Evolutionary conservation across 2,329 filamentous ascomycete species (phyloP).

Genomic region (Purpureocillium takamizusanense): DNA sequence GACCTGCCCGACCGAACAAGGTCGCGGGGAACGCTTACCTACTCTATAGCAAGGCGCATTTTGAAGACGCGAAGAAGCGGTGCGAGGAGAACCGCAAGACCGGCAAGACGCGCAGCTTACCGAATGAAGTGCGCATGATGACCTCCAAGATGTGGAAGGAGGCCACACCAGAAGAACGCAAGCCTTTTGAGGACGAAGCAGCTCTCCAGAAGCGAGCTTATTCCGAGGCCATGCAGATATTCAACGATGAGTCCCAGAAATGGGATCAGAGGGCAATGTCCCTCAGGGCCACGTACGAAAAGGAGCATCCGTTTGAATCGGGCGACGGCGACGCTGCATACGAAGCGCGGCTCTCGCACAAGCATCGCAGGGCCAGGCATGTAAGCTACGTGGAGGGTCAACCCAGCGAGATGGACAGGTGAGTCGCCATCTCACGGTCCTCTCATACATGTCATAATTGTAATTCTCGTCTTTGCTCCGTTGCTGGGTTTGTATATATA

Average conservation of each 20-base stretch:
- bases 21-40: conserved; percentile 78
- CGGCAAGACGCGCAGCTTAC: conserved; percentile 54
- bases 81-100: conserved; percentile 57
- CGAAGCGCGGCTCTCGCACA: conserved; percentile 14
- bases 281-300: conserved; percentile 42
- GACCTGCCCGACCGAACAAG: conserved; percentile 63
- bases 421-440: too few species aligned
- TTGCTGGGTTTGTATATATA: too few species aligned
- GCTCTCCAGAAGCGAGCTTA: conserved; percentile 61
- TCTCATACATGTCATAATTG: too few species aligned
- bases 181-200: conserved; percentile 70
- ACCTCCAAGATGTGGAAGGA: conserved; percentile 89
- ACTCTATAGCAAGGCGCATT: conserved; percentile 74
- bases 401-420: conserved; percentile 15
- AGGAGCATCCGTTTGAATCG: conserved; percentile 33
- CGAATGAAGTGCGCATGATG: conserved; percentile 77
- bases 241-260: conserved; percentile 49
- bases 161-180: conserved; percentile 57
- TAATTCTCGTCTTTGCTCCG: too few species aligned
- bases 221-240: conserved; percentile 45
- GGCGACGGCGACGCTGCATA: conserved; percentile 13
- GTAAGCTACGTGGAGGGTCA: conserved; percentile 28
- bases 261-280: conserved; percentile 64
- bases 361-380: conserved; percentile 25
- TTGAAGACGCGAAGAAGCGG: conserved; percentile 48